Evolutionary conservation across 345 rosid species (phyloP).

Genomic region (Salix purpurea): DNA sequence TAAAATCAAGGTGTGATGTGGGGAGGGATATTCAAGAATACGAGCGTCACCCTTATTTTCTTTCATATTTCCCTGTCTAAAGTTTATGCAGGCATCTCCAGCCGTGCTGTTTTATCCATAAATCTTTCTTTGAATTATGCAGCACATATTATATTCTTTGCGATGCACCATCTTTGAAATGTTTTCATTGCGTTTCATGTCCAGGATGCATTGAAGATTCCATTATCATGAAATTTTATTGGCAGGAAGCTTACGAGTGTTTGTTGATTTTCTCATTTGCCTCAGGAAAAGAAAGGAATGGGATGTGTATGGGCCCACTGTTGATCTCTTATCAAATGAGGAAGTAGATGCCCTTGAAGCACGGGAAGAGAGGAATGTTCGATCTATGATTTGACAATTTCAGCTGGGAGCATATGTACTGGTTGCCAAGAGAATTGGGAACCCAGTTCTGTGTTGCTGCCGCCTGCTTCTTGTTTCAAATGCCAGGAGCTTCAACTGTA

Average conservation of each 20-base stretch:
- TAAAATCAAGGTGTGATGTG: too few species aligned
- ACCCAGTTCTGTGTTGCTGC: too few species aligned
- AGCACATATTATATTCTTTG: too few species aligned
- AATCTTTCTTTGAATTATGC: too few species aligned
- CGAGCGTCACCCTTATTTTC: too few species aligned
- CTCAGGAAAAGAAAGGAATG: slow-evolving; percentile 92
- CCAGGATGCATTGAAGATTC: neutral
- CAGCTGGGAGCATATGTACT: neutral
- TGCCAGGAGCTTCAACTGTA: too few species aligned
- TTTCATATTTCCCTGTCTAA: too few species aligned
- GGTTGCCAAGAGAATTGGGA: neutral
- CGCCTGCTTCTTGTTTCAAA: too few species aligned
- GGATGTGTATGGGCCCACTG: slow-evolving; percentile 72
- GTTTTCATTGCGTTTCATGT: neutral
- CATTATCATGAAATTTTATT: neutral
- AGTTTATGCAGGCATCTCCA: too few species aligned
- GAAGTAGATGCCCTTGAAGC: slow-evolving; percentile 85
- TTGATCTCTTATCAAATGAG: slow-evolving; percentile 72
- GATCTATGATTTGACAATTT: slow-evolving; percentile 13
- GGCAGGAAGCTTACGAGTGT: neutral
- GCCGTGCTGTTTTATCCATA: too few species aligned
- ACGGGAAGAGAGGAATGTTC: slow-evolving; percentile 58
- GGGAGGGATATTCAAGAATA: too few species aligned
- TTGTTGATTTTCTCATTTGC: slow-evolving; percentile 10
- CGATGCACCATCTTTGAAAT: neutral